A percentile compares a stretch with the other conserved stretches of the same genome.
Evolutionary conservation across 306 rosid species (phyloP).

Genomic region (Arachis stenosperma): DNA sequence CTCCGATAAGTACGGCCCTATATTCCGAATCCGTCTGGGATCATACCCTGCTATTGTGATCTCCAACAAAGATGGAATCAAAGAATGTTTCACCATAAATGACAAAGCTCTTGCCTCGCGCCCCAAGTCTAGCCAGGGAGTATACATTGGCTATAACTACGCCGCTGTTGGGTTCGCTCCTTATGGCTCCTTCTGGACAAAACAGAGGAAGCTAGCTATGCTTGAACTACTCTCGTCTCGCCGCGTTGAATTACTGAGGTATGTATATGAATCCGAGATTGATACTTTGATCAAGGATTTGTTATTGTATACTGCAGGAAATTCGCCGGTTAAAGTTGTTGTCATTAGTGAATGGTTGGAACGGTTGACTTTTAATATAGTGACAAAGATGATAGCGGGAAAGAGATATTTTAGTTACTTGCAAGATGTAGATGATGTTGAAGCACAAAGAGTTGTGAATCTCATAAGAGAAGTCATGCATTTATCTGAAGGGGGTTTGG

Average conservation of each 20-base stretch:
- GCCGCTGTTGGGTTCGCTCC: conserved; percentile 56
- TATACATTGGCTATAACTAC: conserved; percentile 51
- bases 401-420: conserved; percentile 50
- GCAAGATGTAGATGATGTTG: conserved; percentile 46
- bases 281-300: conserved; percentile 43
- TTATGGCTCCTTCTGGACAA: conserved; percentile 49
- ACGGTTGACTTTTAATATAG: conserved; percentile 44
- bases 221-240: conserved; percentile 53
- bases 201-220: conserved; percentile 49
- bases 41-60: conserved; percentile 46
- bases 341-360: conserved; percentile 54
- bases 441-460: conserved; percentile 48
- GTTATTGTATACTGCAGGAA: neutral
- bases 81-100: conserved; percentile 62
- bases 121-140: conserved; percentile 52
- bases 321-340: conserved; percentile 30
- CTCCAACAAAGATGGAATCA: conserved; percentile 52
- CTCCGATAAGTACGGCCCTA: conserved; percentile 56
- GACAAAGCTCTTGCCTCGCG: conserved; percentile 53
- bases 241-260: conserved; percentile 44
- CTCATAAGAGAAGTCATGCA: conserved; percentile 52
- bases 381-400: conserved; percentile 51
- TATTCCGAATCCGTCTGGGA: conserved; percentile 54
- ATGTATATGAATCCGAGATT: conserved; percentile 41
- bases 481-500: conserved; percentile 42